Evolutionary conservation across 345 rosid genomes (phyloP).

Genomic region (Kandelia obovata): DNA sequence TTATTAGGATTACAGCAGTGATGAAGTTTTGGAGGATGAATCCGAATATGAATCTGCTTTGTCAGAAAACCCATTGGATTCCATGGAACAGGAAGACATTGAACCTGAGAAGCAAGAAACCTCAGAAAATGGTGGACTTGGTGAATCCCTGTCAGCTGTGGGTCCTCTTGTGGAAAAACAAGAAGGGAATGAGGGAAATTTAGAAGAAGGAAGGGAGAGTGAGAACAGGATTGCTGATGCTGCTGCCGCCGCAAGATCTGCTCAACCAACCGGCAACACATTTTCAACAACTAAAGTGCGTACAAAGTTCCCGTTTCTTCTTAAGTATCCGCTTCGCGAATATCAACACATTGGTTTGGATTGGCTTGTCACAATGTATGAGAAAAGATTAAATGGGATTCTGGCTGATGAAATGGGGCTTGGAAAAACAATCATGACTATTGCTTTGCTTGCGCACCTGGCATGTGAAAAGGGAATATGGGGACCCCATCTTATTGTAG

Average conservation of each 20-base stretch:
- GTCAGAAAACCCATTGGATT: conserved; percentile 50
- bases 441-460: conserved; percentile 94
- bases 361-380: conserved; percentile 99
- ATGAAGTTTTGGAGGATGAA: conserved; percentile 63
- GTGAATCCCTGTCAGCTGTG: conserved; percentile 28
- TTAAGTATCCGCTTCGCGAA: conserved; percentile 94
- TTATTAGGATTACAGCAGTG: conserved; percentile 54
- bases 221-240: conserved; percentile 90
- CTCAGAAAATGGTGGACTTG: conserved; percentile 37
- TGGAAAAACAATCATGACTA: conserved; percentile 99
- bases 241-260: conserved; percentile 98
- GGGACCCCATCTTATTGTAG: conserved; percentile 99
- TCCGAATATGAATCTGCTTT: conserved; percentile 60
- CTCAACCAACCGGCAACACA: conserved; percentile 98
- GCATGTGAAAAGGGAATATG: conserved; percentile 99
- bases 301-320: conserved; percentile 94
- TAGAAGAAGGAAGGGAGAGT: conserved; percentile 26
- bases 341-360: conserved; percentile 99
- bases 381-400: conserved; percentile 95
- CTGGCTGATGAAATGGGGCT: conserved; percentile 99
- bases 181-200: conserved; percentile 18
- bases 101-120: conserved; percentile 39
- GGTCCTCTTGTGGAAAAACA: conserved; percentile 35
- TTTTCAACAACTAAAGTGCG: conserved; percentile 93
- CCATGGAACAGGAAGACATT: conserved; percentile 28